Conservation (phyloP, 2,329 filamentous ascomycete species). For the Aspergillus brasiliensis region DNA sequence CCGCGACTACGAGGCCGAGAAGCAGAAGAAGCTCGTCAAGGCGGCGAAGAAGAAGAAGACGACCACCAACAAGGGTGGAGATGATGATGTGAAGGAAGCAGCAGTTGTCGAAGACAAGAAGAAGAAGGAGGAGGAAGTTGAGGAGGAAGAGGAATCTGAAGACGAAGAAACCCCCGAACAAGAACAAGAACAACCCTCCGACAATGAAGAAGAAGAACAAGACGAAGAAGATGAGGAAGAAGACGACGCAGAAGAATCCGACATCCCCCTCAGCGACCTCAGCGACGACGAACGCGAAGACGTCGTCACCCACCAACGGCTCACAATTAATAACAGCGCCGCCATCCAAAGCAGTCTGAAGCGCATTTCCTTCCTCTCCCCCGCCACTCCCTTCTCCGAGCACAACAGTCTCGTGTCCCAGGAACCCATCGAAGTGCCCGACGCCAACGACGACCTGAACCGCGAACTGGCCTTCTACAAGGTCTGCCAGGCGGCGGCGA, state of each 20-base stretch:
- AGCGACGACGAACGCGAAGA: constrained; percentile 82
- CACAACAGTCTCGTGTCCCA: constrained; percentile 76
- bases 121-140: constrained; percentile 5
- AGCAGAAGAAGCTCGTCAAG: constrained; percentile 68
- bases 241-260: constrained; percentile 81
- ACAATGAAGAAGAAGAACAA: constrained; percentile 27
- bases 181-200: constrained; percentile 23
- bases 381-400: constrained; percentile 74
- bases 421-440: constrained; percentile 71
- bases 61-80: neutral
- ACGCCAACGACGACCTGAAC: constrained; percentile 87
- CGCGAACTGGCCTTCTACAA: constrained; percentile 93
- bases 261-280: constrained; percentile 84
- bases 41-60: constrained; percentile 36
- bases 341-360: constrained; percentile 79
- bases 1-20: constrained; percentile 72
- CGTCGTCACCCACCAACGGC: constrained; percentile 83
- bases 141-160: constrained; percentile 35
- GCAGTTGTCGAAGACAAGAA: neutral
- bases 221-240: constrained; percentile 54
- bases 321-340: constrained; percentile 95
- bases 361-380: constrained; percentile 59
- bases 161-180: constrained; percentile 30
- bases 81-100: constrained; percentile 4
- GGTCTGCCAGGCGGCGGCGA: constrained; percentile 79